Conservation (phyloP, 495 filamentous ascomycete species). For the Penicillium lividum region DNA sequence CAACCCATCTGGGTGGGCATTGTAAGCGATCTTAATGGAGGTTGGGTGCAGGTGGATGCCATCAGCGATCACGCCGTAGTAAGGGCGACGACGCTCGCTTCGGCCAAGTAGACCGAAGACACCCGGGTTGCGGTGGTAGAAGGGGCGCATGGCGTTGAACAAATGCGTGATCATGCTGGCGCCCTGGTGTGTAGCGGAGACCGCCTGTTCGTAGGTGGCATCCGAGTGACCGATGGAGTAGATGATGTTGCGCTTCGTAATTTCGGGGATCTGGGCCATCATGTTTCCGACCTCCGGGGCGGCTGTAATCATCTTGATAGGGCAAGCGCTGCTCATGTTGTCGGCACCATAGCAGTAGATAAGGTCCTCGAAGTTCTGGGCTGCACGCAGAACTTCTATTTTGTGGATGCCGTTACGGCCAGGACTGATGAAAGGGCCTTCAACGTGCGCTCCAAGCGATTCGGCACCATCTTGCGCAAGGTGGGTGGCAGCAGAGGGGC, state of each 20-base stretch:
- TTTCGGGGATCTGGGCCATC: slow-evolving; percentile 58
- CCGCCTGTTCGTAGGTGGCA: slow-evolving; percentile 73
- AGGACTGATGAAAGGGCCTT: slow-evolving; percentile 79
- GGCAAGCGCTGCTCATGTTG: slow-evolving; percentile 49
- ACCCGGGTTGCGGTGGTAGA: slow-evolving; percentile 83
- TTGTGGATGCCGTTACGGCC: slow-evolving; percentile 75
- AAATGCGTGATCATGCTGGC: slow-evolving; percentile 86
- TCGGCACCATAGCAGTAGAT: slow-evolving; percentile 66
- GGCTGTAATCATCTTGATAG: slow-evolving; percentile 75
- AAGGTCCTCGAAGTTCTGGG: slow-evolving; percentile 56
- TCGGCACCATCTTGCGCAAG: slow-evolving; percentile 65
- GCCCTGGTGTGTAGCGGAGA: slow-evolving; percentile 63
- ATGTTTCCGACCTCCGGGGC: slow-evolving; percentile 75
- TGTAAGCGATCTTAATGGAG: slow-evolving; percentile 60
- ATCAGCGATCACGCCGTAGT: slow-evolving; percentile 62
- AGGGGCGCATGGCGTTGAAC: slow-evolving; percentile 86
- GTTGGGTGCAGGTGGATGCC: slow-evolving; percentile 64
- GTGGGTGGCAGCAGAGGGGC: slow-evolving; percentile 56
- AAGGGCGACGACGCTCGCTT: slow-evolving; percentile 49
- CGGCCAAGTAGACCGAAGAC: slow-evolving; percentile 74
- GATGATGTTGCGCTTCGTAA: slow-evolving; percentile 62
- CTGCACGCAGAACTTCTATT: slow-evolving; percentile 57
- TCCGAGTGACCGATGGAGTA: slow-evolving; percentile 82
- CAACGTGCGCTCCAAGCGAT: slow-evolving; percentile 79
- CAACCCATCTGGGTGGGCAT: slow-evolving; percentile 53